Conservation (phyloP, 441 rosid species). For the Corymbia citriodora region DNA sequence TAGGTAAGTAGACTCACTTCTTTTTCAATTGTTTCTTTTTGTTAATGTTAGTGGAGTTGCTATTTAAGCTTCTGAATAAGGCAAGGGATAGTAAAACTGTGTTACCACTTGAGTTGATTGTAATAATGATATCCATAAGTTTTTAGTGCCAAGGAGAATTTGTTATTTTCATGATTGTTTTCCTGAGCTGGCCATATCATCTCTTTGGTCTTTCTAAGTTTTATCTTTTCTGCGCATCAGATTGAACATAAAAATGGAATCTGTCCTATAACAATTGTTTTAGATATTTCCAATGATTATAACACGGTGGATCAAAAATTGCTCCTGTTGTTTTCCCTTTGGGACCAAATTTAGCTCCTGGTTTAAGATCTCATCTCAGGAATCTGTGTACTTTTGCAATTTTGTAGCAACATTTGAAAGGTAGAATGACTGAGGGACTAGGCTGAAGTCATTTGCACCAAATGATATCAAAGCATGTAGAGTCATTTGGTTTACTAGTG, state of each 20-base stretch:
- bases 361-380: not conserved
- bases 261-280: not conserved
- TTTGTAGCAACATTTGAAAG: not conserved
- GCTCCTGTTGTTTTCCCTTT: not conserved
- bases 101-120: not conserved
- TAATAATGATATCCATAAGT: not conserved
- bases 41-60: not conserved
- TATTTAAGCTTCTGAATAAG: not conserved
- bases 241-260: not conserved
- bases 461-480: not conserved
- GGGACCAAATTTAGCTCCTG: not conserved
- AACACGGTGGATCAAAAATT: not conserved
- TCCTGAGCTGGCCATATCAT: not conserved
- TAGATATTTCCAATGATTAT: not conserved
- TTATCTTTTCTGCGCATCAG: not conserved
- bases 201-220: not conserved
- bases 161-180: not conserved
- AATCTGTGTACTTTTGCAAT: not conserved
- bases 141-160: not conserved
- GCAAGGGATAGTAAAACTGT: not conserved
- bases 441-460: not conserved
- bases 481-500: not conserved
- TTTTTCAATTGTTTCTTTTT: not conserved
- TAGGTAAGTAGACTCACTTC: constrained; percentile 37
- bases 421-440: not conserved